Conservation (phyloP, 768 basidiomycete species). For the Hericium coralloides region DNA sequence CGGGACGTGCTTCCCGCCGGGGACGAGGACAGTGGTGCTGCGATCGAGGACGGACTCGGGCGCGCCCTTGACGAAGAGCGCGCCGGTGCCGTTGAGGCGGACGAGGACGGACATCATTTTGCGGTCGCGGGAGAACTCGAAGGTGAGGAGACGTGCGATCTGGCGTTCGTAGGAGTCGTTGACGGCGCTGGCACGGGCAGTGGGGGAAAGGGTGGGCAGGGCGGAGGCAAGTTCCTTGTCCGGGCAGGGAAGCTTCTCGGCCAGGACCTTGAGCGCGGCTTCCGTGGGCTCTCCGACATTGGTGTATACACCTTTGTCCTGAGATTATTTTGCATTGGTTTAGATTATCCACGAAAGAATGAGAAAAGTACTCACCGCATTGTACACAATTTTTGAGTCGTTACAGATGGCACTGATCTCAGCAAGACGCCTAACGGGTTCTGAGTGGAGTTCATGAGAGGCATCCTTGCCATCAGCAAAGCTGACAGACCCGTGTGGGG, state of each 20-base stretch:
- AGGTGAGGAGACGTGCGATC: constrained; percentile 80
- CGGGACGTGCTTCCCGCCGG: constrained; percentile 49
- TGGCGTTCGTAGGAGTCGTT: constrained; percentile 73
- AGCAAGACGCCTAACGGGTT: constrained; percentile 74
- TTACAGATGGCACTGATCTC: constrained; percentile 94
- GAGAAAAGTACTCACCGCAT: constrained; percentile 40
- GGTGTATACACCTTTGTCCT: constrained; percentile 74
- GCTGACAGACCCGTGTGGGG: constrained; percentile 70
- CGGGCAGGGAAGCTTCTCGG: constrained; percentile 83
- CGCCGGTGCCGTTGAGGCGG: constrained; percentile 53
- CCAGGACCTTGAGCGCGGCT: constrained; percentile 90
- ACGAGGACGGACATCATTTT: constrained; percentile 99
- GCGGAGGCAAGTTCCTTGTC: constrained; percentile 50
- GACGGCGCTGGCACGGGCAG: constrained; percentile 70
- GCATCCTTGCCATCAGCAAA: constrained; percentile 55
- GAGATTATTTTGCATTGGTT: constrained; percentile 7
- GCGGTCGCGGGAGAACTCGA: constrained; percentile 96
- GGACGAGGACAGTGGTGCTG: constrained; percentile 63
- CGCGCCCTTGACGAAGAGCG: constrained; percentile 91
- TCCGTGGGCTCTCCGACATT: constrained; percentile 97
- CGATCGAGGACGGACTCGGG: constrained; percentile 92
- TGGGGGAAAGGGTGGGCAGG: constrained; percentile 45
- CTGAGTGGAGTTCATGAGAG: constrained; percentile 48
- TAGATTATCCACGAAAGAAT: not conserved
- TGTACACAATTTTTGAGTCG: constrained; percentile 84